Percentiles rank a stretch among this genome's conserved stretches.
Evolutionary conservation across 2,329 filamentous ascomycete genomes (phyloP).

Genomic region (Gnomoniopsis sp.): DNA sequence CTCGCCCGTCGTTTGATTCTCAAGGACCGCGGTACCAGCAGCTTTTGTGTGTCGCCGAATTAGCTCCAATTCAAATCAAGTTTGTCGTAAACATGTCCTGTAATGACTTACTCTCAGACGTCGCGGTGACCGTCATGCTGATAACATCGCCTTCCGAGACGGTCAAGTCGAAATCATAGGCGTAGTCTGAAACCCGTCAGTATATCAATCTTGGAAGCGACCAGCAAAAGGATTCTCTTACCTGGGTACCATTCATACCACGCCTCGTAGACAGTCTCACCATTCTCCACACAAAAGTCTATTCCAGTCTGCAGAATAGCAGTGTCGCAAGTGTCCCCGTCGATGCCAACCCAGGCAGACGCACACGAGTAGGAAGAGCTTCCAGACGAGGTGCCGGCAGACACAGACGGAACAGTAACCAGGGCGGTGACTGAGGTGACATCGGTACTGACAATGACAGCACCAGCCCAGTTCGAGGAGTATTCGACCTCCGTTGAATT

Average conservation of each 20-base stretch:
- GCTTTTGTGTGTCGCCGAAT: constrained; percentile 30
- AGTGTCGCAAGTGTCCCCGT: constrained; percentile 34
- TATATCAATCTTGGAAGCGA: not conserved
- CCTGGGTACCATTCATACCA: constrained; percentile 59
- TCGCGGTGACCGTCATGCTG: constrained; percentile 27
- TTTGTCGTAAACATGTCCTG: too few relatives aligned
- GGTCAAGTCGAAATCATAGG: constrained; percentile 21
- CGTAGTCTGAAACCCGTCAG: constrained; percentile 33
- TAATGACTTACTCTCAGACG: not conserved
- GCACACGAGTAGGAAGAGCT: constrained; percentile 37
- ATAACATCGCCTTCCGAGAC: constrained; percentile 10
- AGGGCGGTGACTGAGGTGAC: constrained; percentile 48
- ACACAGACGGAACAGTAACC: constrained; percentile 44
- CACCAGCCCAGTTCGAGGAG: constrained; percentile 52
- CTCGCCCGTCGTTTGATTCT: constrained; percentile 48
- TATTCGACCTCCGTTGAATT: constrained; percentile 7
- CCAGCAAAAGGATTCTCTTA: not conserved
- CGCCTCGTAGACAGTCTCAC: constrained; percentile 36
- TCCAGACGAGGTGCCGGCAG: constrained; percentile 33
- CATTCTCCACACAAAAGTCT: constrained; percentile 46
- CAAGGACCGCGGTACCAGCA: constrained; percentile 37
- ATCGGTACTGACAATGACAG: constrained; percentile 46
- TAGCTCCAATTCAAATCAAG: too few relatives aligned
- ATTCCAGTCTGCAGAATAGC: constrained; percentile 56
- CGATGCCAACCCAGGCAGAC: constrained; percentile 58